These are phyloP conservation scores for Saposhnikovia divaricata DNA, from an alignment of 129 eudicot species.

Conservation along the genomic window DNA sequence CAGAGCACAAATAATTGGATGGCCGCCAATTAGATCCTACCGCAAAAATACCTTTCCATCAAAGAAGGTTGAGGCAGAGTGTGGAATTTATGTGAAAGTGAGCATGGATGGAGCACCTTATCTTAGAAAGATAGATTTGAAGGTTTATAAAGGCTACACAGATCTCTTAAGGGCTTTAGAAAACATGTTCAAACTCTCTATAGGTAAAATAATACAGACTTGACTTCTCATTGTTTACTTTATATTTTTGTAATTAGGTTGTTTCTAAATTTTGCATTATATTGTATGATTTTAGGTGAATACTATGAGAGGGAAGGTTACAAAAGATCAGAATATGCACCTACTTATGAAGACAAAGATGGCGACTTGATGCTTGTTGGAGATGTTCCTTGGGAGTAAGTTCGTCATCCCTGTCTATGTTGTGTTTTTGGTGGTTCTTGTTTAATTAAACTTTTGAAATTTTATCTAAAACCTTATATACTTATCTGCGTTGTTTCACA, in stretches of 20 bases:
- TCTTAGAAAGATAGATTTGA: slow-evolving; percentile 79
- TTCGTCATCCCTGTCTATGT: slow-evolving; percentile 11
- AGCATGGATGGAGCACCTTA: slow-evolving; percentile 94
- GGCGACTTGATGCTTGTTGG: slow-evolving; percentile 96
- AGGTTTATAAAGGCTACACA: slow-evolving; percentile 50
- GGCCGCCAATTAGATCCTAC: slow-evolving; percentile 83
- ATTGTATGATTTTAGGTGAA: slow-evolving; percentile 22
- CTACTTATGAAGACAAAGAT: slow-evolving; percentile 94
- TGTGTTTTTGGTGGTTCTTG: not conserved
- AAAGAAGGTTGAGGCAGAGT: slow-evolving; percentile 37
- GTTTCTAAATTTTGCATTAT: not conserved
- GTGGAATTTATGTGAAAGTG: slow-evolving; percentile 71
- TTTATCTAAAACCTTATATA: slow-evolving; percentile 1
- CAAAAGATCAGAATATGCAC: slow-evolving; percentile 71
- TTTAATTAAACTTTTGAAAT: not conserved
- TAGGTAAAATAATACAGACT: slow-evolving; percentile 24
- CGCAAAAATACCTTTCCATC: slow-evolving; percentile 43
- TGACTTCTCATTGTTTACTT: not conserved
- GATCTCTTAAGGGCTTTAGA: slow-evolving; percentile 60
- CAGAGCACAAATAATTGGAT: slow-evolving; percentile 84
- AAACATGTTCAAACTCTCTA: slow-evolving; percentile 60
- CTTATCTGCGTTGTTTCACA: slow-evolving; percentile 19
- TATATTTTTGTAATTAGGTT: not conserved
- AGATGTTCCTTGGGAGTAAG: slow-evolving; percentile 94
- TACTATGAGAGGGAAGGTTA: too few relatives aligned